phyloP scores from a whole-genome alignment of 2,329 filamentous ascomycete genomes.

The Orbilia ellipsospora region DNA sequence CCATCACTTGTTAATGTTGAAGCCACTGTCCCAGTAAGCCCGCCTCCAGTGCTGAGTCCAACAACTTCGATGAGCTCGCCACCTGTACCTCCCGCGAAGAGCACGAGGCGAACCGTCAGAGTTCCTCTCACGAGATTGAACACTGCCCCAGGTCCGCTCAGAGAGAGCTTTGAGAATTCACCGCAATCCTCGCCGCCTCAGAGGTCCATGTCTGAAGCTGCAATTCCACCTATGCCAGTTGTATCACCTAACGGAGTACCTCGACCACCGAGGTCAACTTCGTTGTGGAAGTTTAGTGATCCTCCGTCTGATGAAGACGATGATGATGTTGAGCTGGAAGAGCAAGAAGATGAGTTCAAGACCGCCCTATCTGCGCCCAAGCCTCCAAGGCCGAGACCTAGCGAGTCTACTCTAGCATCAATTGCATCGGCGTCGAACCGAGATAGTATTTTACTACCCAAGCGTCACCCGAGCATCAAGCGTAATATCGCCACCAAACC shows the following conservation, averaged over 20 bases:
- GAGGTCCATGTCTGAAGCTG: conserved; percentile 37
- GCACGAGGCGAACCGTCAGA: conserved; percentile 37
- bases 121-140: conserved; percentile 33
- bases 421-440: conserved; percentile 35
- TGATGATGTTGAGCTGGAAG: conserved; percentile 71
- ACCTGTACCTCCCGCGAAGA: conserved; percentile 47
- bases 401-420: conserved; percentile 30
- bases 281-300: conserved; percentile 48
- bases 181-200: conserved; percentile 45
- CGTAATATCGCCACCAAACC: conserved; percentile 61
- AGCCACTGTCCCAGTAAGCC: conserved; percentile 47
- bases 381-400: conserved; percentile 61
- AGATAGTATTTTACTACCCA: conserved; percentile 47
- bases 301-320: conserved; percentile 71
- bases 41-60: conserved; percentile 37
- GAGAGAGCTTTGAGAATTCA: conserved; percentile 30
- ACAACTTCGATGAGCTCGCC: conserved; percentile 49
- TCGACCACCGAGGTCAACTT: conserved; percentile 48
- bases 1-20: conserved; percentile 63
- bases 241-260: conserved; percentile 47
- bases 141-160: conserved; percentile 26
- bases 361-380: conserved; percentile 74
- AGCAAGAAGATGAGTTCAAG: conserved; percentile 75
- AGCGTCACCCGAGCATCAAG: conserved; percentile 63
- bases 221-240: conserved; percentile 29